Conservation (phyloP, 352 stramenopile genomes). For the Thalassiosira hispida region DNA sequence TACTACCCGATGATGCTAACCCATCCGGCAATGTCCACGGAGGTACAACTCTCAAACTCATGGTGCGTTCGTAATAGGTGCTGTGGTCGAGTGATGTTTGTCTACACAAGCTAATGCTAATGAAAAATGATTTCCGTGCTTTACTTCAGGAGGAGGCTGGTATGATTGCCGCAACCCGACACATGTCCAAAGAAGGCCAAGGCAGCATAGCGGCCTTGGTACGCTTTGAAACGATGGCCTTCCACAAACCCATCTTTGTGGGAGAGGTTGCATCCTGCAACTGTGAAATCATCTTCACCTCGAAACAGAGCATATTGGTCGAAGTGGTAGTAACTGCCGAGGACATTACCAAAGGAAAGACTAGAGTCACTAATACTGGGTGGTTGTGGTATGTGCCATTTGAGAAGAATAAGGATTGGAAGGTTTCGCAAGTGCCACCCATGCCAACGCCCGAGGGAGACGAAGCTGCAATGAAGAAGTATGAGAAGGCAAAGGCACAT, state of each 20-base stretch:
- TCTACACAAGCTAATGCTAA: too few relatives aligned
- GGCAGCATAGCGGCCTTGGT: neutral
- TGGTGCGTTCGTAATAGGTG: neutral
- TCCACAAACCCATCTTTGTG: neutral
- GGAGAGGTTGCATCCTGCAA: neutral
- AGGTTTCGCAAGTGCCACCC: neutral
- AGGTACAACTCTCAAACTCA: constrained; percentile 4
- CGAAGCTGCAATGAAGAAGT: constrained; percentile 3
- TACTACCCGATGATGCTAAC: neutral
- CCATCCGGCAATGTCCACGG: neutral
- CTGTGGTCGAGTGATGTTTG: too few relatives aligned
- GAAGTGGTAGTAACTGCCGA: neutral
- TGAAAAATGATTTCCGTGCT: too few relatives aligned
- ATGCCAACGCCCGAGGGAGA: neutral
- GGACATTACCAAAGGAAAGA: neutral
- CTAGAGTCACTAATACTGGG: neutral
- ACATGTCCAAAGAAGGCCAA: neutral
- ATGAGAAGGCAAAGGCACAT: neutral
- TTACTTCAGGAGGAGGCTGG: neutral
- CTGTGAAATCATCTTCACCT: constrained; percentile 4
- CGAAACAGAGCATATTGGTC: constrained; percentile 4
- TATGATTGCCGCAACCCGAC: neutral
- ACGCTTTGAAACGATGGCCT: constrained; percentile 1
- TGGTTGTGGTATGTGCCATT: constrained; percentile 1
- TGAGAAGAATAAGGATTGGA: constrained; percentile 1